Conservation (phyloP, 768 basidiomycete species). For the Exidia glandulosa region DNA sequence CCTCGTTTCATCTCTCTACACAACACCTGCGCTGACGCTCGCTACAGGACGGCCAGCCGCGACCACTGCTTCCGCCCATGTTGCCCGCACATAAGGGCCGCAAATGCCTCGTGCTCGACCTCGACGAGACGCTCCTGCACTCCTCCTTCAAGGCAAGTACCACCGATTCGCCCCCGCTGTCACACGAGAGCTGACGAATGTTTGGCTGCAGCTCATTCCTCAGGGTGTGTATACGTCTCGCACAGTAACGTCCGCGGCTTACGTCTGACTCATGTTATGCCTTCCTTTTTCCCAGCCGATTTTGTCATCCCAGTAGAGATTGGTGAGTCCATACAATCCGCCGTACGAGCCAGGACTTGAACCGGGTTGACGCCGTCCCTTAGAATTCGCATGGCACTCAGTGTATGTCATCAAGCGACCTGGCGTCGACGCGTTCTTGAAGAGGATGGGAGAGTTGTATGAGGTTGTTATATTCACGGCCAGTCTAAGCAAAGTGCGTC, state of each 20-base stretch:
- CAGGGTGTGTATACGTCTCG: conserved; percentile 19
- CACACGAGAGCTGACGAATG: neutral
- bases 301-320: conserved; percentile 43
- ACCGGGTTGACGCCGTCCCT: neutral
- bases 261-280: neutral
- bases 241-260: no score
- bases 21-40: neutral
- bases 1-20: neutral
- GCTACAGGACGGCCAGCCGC: conserved; percentile 27
- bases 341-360: neutral
- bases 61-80: conserved; percentile 31
- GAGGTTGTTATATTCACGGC: conserved; percentile 42
- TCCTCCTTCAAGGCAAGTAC: conserved; percentile 36
- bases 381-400: conserved; percentile 37
- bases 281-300: conserved; percentile 14
- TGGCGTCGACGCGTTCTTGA: conserved; percentile 38
- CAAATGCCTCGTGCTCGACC: conserved; percentile 38
- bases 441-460: conserved; percentile 39
- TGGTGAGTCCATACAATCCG: neutral
- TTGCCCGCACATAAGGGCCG: conserved; percentile 24
- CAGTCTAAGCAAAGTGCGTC: conserved; percentile 29
- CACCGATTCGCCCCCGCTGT: neutral
- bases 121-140: conserved; percentile 39
- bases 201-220: conserved; percentile 27
- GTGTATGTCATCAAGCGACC: conserved; percentile 44